A percentile compares a stretch with the other conserved stretches of the same genome.
Conservation (phyloP, 768 basidiomycete species). For the Panellus pusillus region DNA sequence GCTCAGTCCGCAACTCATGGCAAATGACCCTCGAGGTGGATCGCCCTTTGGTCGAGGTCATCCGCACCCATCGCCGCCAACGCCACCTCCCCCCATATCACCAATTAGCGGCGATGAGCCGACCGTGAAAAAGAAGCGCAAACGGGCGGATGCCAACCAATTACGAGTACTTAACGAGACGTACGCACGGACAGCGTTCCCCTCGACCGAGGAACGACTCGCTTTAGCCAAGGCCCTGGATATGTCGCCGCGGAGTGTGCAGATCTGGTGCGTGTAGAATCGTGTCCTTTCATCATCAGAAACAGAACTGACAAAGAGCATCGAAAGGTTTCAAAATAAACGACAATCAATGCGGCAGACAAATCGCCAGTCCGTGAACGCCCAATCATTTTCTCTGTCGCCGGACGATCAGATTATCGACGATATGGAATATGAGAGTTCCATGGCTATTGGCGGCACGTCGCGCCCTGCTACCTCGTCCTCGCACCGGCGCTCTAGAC, state of each 20-base stretch:
- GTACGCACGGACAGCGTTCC: constrained; percentile 80
- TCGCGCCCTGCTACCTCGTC: constrained; percentile 29
- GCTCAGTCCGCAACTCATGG: constrained; percentile 13
- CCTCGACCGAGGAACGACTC: constrained; percentile 83
- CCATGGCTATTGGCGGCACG: constrained; percentile 34
- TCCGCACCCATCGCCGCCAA: constrained; percentile 34
- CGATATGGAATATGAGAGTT: constrained; percentile 34
- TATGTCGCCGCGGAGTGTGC: constrained; percentile 83
- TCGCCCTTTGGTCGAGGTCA: constrained; percentile 45
- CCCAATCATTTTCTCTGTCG: constrained; percentile 48
- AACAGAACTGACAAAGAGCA: constrained; percentile 21
- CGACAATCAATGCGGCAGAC: constrained; percentile 81
- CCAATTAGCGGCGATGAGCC: constrained; percentile 58
- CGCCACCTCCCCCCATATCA: constrained; percentile 46
- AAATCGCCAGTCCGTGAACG: constrained; percentile 59
- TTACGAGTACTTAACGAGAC: constrained; percentile 80
- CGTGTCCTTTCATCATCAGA: constrained; percentile 19
- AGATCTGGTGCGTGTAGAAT: constrained; percentile 66
- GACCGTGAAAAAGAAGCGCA: constrained; percentile 85
- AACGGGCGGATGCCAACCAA: constrained; percentile 79
- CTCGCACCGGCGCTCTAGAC: constrained; percentile 46
- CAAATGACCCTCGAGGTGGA: constrained; percentile 39
- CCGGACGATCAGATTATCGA: constrained; percentile 40
- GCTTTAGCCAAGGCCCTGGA: constrained; percentile 73
- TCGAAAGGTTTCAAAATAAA: constrained; percentile 82